A percentile compares a stretch with the other conserved stretches of the same genome.
Evolutionary conservation across 495 filamentous ascomycete species (phyloP).

Genomic region (Ramalina peruviana): DNA sequence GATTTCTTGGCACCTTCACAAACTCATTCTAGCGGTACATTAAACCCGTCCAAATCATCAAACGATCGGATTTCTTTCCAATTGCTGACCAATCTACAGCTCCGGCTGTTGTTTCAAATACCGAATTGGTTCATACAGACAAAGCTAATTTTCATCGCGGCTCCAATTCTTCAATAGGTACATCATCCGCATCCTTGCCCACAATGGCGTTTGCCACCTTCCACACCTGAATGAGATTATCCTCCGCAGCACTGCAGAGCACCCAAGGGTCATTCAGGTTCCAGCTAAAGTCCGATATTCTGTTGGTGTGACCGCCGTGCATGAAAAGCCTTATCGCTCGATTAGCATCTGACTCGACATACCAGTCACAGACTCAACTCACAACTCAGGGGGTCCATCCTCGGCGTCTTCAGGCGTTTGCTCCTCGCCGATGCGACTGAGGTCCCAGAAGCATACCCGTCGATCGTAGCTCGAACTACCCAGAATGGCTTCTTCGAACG

Average conservation of each 20-base stretch:
- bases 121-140: no score
- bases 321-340: conserved; percentile 61
- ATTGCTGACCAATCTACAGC: no score
- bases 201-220: conserved; percentile 85
- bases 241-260: conserved; percentile 84
- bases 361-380: conserved; percentile 24
- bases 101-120: background rate
- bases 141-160: background rate
- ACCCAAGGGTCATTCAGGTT: conserved; percentile 94
- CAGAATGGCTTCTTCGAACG: conserved; percentile 70
- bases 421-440: conserved; percentile 81
- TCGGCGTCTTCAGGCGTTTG: conserved; percentile 92
- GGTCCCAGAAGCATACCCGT: conserved; percentile 90
- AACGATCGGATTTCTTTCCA: no score
- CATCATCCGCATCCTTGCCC: conserved; percentile 63
- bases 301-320: conserved; percentile 97
- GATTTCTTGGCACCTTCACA: no score
- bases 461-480: conserved; percentile 87
- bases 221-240: conserved; percentile 95
- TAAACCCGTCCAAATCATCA: no score
- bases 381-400: conserved; percentile 92
- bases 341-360: conserved; percentile 13
- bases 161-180: conserved; percentile 67
- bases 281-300: conserved; percentile 93
- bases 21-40: no score